phyloP scores from a whole-genome alignment of 495 filamentous ascomycete genomes.

The Clohesyomyces aquaticus region DNA sequence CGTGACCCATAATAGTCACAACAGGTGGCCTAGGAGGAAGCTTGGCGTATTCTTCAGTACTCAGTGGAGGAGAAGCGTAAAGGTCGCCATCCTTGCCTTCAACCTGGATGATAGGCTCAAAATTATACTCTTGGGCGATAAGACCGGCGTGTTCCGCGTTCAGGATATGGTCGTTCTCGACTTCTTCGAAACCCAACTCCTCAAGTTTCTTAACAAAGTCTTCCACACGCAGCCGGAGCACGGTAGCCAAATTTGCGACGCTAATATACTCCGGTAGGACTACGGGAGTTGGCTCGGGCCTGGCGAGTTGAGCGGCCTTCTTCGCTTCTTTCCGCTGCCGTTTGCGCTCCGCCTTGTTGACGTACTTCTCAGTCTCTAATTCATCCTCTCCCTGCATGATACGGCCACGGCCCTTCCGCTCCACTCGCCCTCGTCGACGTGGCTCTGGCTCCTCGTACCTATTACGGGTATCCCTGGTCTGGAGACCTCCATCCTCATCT shows the following conservation, averaged over 20 bases:
- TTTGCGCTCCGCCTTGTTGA: constrained; percentile 47
- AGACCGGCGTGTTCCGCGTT: constrained; percentile 88
- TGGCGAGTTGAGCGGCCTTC: constrained; percentile 45
- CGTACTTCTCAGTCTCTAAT: constrained; percentile 15
- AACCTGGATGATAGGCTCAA: constrained; percentile 80
- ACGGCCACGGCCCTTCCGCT: constrained; percentile 9
- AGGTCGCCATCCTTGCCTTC: constrained; percentile 68
- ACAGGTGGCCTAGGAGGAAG: constrained; percentile 83
- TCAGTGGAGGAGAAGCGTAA: constrained; percentile 59
- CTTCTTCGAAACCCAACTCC: constrained; percentile 81
- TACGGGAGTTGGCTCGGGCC: constrained; percentile 60
- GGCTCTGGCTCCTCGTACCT: constrained; percentile 17
- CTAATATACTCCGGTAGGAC: constrained; percentile 89
- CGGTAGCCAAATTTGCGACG: constrained; percentile 78
- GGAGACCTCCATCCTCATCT: background rate
- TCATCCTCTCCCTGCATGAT: constrained; percentile 26
- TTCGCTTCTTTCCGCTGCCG: constrained; percentile 54
- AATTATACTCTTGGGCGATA: constrained; percentile 91
- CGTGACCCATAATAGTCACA: constrained; percentile 99
- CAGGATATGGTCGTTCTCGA: constrained; percentile 77
- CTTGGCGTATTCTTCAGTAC: constrained; percentile 68
- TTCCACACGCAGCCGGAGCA: constrained; percentile 70
- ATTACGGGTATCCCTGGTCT: constrained; percentile 6
- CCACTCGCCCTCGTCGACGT: constrained; percentile 6
- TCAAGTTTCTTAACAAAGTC: constrained; percentile 75